Evolutionary conservation across 352 stramenopile species (phyloP).

Genomic region (Pythium dissimile): DNA sequence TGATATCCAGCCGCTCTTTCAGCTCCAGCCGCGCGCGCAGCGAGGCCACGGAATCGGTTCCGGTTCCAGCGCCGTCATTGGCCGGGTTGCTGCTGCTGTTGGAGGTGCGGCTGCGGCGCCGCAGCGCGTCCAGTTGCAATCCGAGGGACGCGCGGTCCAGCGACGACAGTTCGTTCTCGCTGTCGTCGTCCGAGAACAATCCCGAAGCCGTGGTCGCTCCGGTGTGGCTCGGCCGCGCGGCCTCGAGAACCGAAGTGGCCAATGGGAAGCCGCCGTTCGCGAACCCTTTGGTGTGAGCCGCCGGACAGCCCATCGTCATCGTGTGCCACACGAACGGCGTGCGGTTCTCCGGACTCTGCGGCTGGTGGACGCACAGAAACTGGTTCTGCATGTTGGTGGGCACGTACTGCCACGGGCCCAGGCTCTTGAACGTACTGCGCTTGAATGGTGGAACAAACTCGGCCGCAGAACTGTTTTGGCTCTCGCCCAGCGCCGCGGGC

Average conservation of each 20-base stretch:
- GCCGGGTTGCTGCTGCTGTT: conserved; percentile 14
- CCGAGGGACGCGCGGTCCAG: neutral
- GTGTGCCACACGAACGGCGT: conserved; percentile 72
- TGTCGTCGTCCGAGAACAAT: conserved; percentile 29
- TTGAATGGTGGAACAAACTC: conserved; percentile 70
- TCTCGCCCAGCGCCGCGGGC: neutral
- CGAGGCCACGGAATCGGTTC: conserved; percentile 46
- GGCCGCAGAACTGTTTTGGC: neutral
- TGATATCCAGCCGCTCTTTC: conserved; percentile 65
- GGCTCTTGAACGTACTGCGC: conserved; percentile 79
- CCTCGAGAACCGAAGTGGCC: neutral
- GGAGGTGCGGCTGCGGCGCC: conserved; percentile 9
- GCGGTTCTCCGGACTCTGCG: conserved; percentile 25
- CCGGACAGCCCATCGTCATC: conserved; percentile 83
- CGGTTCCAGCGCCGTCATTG: conserved; percentile 18
- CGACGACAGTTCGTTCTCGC: conserved; percentile 8
- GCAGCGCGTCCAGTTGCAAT: neutral
- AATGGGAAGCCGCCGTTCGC: conserved; percentile 56
- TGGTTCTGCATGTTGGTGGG: conserved; percentile 87
- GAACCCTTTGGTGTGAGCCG: conserved; percentile 80
- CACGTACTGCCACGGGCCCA: conserved; percentile 76
- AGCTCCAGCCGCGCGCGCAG: conserved; percentile 68
- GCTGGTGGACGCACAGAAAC: conserved; percentile 60
- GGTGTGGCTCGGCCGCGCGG: neutral
- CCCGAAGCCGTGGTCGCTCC: conserved; percentile 14